A percentile compares a stretch with the other conserved stretches of the same genome.
These are phyloP conservation scores for Drosera capensis DNA, from an alignment of 148 eudicot genomes.

Conservation along the genomic window DNA sequence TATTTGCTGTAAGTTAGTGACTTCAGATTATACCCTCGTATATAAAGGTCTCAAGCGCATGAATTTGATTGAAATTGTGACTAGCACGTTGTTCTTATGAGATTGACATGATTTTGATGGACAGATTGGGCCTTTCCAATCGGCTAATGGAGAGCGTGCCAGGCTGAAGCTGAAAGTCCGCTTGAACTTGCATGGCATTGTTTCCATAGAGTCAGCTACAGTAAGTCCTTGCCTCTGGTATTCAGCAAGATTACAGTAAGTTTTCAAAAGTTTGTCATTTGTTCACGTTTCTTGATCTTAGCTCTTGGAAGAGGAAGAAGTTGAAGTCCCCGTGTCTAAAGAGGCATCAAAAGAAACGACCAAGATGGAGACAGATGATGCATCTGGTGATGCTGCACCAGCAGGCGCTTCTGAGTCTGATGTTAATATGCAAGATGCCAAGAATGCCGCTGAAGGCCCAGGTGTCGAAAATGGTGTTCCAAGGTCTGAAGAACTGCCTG, in stretches of 20 bases:
- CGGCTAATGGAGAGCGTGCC: constrained; percentile 45
- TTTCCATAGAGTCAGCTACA: constrained; percentile 66
- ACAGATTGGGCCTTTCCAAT: constrained; percentile 77
- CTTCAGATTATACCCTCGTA: too few relatives aligned
- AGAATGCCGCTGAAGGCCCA: constrained; percentile 23
- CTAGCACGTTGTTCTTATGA: background rate
- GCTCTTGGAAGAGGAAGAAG: constrained; percentile 88
- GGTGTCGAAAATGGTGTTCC: constrained; percentile 66
- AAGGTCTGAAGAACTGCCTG: constrained; percentile 50
- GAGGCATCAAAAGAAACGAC: constrained; percentile 33
- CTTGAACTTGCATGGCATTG: constrained; percentile 67
- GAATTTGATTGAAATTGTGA: too few relatives aligned
- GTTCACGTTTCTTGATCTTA: constrained; percentile 1
- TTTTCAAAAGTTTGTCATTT: background rate
- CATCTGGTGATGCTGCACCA: constrained; percentile 23
- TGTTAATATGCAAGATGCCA: constrained; percentile 80
- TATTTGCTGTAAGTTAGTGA: too few relatives aligned
- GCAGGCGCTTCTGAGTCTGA: constrained; percentile 33
- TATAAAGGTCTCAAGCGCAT: too few relatives aligned
- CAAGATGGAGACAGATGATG: constrained; percentile 65
- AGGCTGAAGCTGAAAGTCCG: constrained; percentile 76
- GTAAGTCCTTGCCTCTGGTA: constrained; percentile 21
- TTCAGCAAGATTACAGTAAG: background rate
- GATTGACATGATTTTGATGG: constrained; percentile 1
- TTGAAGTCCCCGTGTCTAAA: constrained; percentile 58